These are phyloP conservation scores for Apophysomyces sp. DNA, from an alignment of 371 early-diverging fungal genomes.

Conservation along the genomic window DNA sequence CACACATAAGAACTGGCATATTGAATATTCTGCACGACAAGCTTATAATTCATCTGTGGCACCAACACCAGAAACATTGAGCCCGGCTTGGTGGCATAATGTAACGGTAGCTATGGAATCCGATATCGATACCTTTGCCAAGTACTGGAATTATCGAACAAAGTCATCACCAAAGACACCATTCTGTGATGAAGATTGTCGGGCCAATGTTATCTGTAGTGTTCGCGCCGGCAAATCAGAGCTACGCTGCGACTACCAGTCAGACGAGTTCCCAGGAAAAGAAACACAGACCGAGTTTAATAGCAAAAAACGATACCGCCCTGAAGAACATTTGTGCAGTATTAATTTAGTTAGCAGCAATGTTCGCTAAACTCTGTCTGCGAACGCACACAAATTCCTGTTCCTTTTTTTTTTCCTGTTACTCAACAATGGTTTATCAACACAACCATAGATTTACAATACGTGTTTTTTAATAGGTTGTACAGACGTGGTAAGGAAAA, in stretches of 20 bases:
- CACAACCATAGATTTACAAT: no score
- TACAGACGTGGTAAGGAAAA: background rate
- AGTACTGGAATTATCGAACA: slow-evolving; percentile 41
- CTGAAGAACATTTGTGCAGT: slow-evolving; percentile 11
- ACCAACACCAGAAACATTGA: slow-evolving; percentile 23
- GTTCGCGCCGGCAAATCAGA: slow-evolving; percentile 59
- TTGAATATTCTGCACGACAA: slow-evolving; percentile 58
- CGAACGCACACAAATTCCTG: background rate
- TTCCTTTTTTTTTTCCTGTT: no score
- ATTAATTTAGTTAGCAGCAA: slow-evolving; percentile 1
- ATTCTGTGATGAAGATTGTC: slow-evolving; percentile 43
- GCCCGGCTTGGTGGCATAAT: slow-evolving; percentile 63
- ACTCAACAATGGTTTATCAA: no score
- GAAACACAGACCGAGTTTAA: background rate
- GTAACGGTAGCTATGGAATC: slow-evolving; percentile 52
- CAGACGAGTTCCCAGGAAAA: slow-evolving; percentile 15
- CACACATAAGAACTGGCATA: slow-evolving; percentile 50
- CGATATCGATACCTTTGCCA: slow-evolving; percentile 33
- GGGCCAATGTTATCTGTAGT: slow-evolving; percentile 41
- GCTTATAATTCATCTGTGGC: slow-evolving; percentile 37
- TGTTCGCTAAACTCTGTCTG: background rate
- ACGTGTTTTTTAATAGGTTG: slow-evolving; percentile 6
- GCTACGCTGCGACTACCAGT: slow-evolving; percentile 43
- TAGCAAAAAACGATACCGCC: background rate
- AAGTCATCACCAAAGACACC: slow-evolving; percentile 38